phyloP scores from a whole-genome alignment of 371 early-diverging fungal genomes.

The Apophysomyces variabilis region DNA sequence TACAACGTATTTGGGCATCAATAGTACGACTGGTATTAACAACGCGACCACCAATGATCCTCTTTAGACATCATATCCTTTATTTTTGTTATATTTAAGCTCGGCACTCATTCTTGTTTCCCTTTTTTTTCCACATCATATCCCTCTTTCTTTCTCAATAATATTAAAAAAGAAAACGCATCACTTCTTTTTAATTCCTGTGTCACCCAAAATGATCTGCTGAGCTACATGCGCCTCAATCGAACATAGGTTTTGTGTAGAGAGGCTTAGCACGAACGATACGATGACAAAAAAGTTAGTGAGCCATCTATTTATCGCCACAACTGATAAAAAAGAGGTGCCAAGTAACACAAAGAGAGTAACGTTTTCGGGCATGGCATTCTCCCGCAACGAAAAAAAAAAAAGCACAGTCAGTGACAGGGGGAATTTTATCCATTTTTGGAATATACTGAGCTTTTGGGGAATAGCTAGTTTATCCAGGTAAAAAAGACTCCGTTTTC shows the following conservation, averaged over 20 bases:
- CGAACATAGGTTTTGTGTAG: too few relatives aligned
- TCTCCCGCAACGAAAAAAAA: background rate
- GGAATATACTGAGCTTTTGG: background rate
- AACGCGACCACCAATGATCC: background rate
- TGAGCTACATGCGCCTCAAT: conserved; percentile 11
- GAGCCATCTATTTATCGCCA: background rate
- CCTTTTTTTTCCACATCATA: conserved; percentile 1
- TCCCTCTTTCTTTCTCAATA: conserved; percentile 12
- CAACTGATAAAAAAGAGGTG: background rate
- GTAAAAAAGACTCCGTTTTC: background rate
- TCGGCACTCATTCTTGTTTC: conserved; percentile 2
- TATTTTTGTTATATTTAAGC: conserved; percentile 2
- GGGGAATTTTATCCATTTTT: conserved; percentile 8
- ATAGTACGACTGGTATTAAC: background rate
- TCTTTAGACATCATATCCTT: background rate
- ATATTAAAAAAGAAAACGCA: conserved; percentile 10
- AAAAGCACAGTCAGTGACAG: background rate
- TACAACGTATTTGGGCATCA: conserved; percentile 2
- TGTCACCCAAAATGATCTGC: conserved; percentile 8
- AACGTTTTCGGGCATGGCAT: background rate
- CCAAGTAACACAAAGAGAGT: conserved; percentile 2
- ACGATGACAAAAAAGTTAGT: background rate
- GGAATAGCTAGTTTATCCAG: background rate
- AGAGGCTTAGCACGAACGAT: background rate
- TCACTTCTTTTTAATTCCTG: background rate